A percentile compares a stretch with the other conserved stretches of the same genome.
Conservation (phyloP, 345 rosid genomes). For the Rhodomyrtus tomentosa region DNA sequence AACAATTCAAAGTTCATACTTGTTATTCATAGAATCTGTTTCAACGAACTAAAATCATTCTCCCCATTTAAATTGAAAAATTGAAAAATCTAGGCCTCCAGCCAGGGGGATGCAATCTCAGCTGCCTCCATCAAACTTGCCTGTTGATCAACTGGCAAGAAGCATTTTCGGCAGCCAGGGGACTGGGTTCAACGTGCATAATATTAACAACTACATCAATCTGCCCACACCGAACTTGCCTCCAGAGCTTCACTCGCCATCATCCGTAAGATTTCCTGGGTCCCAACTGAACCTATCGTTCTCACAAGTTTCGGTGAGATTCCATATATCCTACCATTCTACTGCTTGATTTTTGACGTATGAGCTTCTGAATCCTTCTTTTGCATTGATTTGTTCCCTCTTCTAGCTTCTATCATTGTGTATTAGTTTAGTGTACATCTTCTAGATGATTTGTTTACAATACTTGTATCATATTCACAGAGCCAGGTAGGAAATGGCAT, state of each 20-base stretch:
- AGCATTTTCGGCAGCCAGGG: rapidly evolving
- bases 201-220: neutral
- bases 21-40: neutral
- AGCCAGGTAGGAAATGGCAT: neutral
- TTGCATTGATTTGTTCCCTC: neutral
- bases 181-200: neutral
- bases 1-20: neutral
- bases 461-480: neutral
- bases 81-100: neutral
- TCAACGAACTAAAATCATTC: neutral
- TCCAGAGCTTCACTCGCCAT: neutral
- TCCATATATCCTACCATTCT: neutral
- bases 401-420: neutral
- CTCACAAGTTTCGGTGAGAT: neutral
- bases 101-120: neutral
- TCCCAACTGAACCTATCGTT: neutral
- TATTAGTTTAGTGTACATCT: neutral
- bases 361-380: neutral
- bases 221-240: neutral
- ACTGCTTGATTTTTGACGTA: neutral
- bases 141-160: neutral
- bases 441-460: neutral
- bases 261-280: neutral
- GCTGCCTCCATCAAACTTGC: neutral
- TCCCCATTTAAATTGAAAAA: neutral